These are phyloP conservation scores for Zygnema circumcarinatum DNA, from an alignment of 139 green algal species.

Conservation along the genomic window DNA sequence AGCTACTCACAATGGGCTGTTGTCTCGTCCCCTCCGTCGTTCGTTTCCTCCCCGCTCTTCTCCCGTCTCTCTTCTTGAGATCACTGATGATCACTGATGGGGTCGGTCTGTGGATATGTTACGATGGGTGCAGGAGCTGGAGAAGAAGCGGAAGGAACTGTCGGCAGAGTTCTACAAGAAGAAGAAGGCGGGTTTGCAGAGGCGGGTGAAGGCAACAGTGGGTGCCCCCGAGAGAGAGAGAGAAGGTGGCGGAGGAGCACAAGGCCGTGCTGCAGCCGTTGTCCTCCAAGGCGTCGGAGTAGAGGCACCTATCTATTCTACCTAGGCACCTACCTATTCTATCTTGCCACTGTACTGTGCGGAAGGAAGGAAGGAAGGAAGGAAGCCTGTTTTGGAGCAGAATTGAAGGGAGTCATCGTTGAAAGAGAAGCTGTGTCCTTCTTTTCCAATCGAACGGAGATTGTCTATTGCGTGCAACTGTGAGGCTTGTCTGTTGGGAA, in stretches of 20 bases:
- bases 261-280: conserved; percentile 14
- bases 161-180: conserved; percentile 65
- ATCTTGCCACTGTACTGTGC: no score
- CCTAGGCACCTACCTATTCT: neutral
- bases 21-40: no score
- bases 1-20: no score
- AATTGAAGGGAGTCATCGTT: no score
- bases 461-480: no score
- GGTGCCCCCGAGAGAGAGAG: conserved; percentile 3
- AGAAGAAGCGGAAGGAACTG: conserved; percentile 89
- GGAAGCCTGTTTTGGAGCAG: no score
- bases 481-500: no score
- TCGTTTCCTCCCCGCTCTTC: no score
- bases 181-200: conserved; percentile 64
- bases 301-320: neutral
- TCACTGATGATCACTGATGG: neutral
- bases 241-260: neutral
- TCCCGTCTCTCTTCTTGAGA: no score
- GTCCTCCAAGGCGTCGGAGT: conserved; percentile 1
- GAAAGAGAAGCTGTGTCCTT: no score
- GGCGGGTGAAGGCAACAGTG: conserved; percentile 24
- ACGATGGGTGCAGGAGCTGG: conserved; percentile 71
- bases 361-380: no score
- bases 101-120: neutral
- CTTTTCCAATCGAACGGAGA: no score